Evolutionary conservation across 2,329 filamentous ascomycete species (phyloP).

Genomic region (Penicillium sp.): DNA sequence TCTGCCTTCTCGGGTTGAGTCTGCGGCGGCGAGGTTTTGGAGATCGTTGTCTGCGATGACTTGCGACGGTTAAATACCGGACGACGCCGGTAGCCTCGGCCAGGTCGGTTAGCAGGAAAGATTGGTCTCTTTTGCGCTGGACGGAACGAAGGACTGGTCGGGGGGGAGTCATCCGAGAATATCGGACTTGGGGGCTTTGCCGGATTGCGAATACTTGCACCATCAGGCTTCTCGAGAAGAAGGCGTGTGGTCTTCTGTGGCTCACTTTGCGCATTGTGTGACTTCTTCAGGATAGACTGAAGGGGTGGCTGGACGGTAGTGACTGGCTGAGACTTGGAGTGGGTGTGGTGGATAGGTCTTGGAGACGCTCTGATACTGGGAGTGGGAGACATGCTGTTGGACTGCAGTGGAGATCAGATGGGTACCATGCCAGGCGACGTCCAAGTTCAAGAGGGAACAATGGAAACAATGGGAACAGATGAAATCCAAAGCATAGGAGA

Average conservation of each 20-base stretch:
- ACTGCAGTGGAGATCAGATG: too few relatives aligned
- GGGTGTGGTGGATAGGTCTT: not conserved
- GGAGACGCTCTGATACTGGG: too few relatives aligned
- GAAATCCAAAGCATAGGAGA: too few relatives aligned
- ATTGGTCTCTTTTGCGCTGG: slow-evolving; percentile 29
- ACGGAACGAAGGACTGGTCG: slow-evolving; percentile 8
- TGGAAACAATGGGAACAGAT: too few relatives aligned
- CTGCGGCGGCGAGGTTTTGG: slow-evolving; percentile 70
- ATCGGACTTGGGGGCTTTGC: slow-evolving; percentile 26
- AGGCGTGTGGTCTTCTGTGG: slow-evolving; percentile 33
- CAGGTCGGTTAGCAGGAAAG: slow-evolving; percentile 27
- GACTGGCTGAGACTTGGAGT: slow-evolving; percentile 3
- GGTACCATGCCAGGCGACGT: too few relatives aligned
- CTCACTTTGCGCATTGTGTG: slow-evolving; percentile 26
- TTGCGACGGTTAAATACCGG: slow-evolving; percentile 36
- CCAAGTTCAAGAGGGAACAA: too few relatives aligned
- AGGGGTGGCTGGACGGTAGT: slow-evolving; percentile 16
- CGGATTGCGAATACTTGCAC: slow-evolving; percentile 26
- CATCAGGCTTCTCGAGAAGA: slow-evolving; percentile 27
- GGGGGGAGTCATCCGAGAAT: slow-evolving; percentile 4
- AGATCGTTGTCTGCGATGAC: slow-evolving; percentile 33
- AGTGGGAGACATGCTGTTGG: too few relatives aligned
- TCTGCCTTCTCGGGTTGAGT: slow-evolving; percentile 8
- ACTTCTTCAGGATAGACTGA: slow-evolving; percentile 43
- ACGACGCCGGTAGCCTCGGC: slow-evolving; percentile 29